phyloP scores from a whole-genome alignment of 2,329 filamentous ascomycete genomes.

The Polychaeton citri region DNA sequence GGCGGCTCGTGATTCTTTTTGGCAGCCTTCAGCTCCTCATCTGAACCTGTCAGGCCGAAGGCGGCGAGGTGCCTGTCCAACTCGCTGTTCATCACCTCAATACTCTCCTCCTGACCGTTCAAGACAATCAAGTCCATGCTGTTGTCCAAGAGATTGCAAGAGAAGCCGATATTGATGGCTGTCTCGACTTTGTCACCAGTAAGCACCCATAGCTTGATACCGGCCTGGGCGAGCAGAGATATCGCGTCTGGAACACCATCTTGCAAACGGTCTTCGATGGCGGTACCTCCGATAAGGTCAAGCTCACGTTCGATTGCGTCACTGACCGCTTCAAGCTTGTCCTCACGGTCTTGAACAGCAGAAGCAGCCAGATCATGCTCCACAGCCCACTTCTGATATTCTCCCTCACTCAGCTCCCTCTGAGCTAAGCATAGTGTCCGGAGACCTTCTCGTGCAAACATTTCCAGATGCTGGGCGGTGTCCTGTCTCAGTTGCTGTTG shows the following conservation, averaged over 20 bases:
- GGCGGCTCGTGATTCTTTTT: slow-evolving; percentile 77
- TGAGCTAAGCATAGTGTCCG: slow-evolving; percentile 90
- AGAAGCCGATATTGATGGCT: slow-evolving; percentile 98
- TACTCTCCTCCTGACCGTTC: slow-evolving; percentile 64
- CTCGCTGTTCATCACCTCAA: slow-evolving; percentile 51
- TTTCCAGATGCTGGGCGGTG: slow-evolving; percentile 88
- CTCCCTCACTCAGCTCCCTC: slow-evolving; percentile 62
- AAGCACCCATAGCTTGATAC: slow-evolving; percentile 96
- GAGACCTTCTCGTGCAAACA: slow-evolving; percentile 91
- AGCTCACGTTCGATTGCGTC: slow-evolving; percentile 86
- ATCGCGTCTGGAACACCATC: slow-evolving; percentile 96
- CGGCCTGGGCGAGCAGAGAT: slow-evolving; percentile 74
- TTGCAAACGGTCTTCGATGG: slow-evolving; percentile 92
- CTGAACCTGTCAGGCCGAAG: slow-evolving; percentile 71
- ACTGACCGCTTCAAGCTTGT: slow-evolving; percentile 80
- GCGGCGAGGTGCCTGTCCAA: slow-evolving; percentile 58
- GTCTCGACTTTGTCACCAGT: slow-evolving; percentile 99
- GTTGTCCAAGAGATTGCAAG: slow-evolving; percentile 92
- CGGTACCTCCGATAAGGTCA: slow-evolving; percentile 78
- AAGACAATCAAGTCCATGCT: slow-evolving; percentile 94
- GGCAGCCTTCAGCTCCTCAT: slow-evolving; percentile 70
- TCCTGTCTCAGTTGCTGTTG: slow-evolving; percentile 69
- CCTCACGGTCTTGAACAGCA: slow-evolving; percentile 73
- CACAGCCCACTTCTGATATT: slow-evolving; percentile 74
- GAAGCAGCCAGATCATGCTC: slow-evolving; percentile 80